A percentile compares a stretch with the other conserved stretches of the same genome.
Conservation (phyloP, 2,329 filamentous ascomycete species). For the Ilyonectria destructans region DNA sequence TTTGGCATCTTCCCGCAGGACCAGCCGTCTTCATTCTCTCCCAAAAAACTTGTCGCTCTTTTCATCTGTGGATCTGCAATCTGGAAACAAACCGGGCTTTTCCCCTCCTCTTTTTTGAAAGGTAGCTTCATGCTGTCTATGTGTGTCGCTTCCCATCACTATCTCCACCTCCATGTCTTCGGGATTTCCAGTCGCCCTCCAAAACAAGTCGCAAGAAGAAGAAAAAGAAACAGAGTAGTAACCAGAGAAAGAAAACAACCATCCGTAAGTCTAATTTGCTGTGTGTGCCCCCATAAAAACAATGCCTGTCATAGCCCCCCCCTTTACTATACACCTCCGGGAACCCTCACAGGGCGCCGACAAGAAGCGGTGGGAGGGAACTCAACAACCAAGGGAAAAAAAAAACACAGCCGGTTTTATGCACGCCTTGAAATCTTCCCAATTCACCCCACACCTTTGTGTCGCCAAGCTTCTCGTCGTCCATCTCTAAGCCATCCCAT, state of each 20-base stretch:
- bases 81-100: constrained; percentile 27
- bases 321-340: constrained; percentile 31
- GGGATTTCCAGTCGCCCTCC: constrained; percentile 36
- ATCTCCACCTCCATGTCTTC: constrained; percentile 24
- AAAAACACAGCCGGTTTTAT: constrained; percentile 39
- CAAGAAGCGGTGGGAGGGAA: constrained; percentile 26
- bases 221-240: constrained; percentile 45
- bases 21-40: not conserved
- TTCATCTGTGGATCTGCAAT: constrained; percentile 17
- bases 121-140: constrained; percentile 32
- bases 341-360: constrained; percentile 15
- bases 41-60: constrained; percentile 2
- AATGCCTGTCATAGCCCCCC: constrained; percentile 49
- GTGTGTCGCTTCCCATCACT: constrained; percentile 32
- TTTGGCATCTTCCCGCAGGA: not conserved
- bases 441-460: constrained; percentile 38
- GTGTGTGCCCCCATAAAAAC: constrained; percentile 44
- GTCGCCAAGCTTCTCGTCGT: constrained; percentile 28
- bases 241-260: constrained; percentile 48
- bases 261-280: constrained; percentile 53
- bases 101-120: constrained; percentile 26
- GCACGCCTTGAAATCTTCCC: constrained; percentile 35
- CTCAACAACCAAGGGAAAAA: constrained; percentile 40
- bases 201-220: constrained; percentile 34
- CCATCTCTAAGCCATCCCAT: constrained; percentile 27